Evolutionary conservation across 306 rosid genomes (phyloP).

Genomic region (Oemleria cerasiformis): DNA sequence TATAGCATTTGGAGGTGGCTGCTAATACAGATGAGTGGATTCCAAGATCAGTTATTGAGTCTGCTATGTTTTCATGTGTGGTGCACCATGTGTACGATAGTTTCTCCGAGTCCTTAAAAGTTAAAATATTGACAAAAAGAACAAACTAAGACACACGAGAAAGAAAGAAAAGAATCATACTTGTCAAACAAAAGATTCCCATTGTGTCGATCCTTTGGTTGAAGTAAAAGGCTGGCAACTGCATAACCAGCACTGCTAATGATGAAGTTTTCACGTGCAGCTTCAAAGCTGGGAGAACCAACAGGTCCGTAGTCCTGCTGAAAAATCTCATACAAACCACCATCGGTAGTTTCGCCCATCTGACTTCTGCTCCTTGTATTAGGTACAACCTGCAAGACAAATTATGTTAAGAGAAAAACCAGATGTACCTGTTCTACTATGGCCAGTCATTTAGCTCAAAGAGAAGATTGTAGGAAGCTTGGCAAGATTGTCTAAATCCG

Average conservation of each 20-base stretch:
- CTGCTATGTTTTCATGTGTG: neutral
- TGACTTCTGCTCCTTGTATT: constrained; percentile 92
- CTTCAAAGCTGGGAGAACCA: constrained; percentile 76
- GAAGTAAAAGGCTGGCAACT: constrained; percentile 94
- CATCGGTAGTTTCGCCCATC: constrained; percentile 99
- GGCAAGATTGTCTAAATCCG: neutral
- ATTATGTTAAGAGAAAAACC: neutral
- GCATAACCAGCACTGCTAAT: constrained; percentile 98
- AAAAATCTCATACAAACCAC: constrained; percentile 93
- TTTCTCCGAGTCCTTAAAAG: neutral
- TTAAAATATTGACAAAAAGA: neutral
- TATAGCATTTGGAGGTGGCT: neutral
- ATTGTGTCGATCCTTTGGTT: constrained; percentile 97
- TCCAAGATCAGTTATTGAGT: neutral
- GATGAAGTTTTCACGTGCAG: constrained; percentile 94
- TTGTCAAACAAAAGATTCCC: constrained; percentile 88
- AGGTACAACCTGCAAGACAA: constrained; percentile 77
- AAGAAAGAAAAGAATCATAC: constrained; percentile 38
- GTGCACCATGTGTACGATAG: neutral
- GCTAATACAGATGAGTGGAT: neutral
- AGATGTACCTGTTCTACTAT: neutral
- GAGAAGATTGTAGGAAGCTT: neutral
- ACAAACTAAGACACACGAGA: neutral
- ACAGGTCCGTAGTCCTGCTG: constrained; percentile 96
- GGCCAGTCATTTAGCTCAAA: constrained; percentile 5